phyloP scores from a whole-genome alignment of 2,329 filamentous ascomycete genomes.

The Verticillium albo-atrum region DNA sequence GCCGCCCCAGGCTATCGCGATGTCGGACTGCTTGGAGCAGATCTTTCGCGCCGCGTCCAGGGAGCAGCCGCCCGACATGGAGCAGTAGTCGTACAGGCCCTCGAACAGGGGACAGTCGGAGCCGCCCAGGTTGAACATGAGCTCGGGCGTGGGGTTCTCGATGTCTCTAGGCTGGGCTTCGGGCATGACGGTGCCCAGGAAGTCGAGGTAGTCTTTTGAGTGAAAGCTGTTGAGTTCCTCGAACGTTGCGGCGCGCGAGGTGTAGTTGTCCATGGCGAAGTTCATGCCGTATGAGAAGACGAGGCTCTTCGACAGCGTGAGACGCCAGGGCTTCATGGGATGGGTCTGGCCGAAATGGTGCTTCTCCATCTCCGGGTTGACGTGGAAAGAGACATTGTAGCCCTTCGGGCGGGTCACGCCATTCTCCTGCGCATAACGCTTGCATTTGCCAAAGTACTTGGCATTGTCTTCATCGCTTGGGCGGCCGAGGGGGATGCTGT shows the following conservation, averaged over 20 bases:
- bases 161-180: conserved; percentile 60
- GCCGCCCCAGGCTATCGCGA: conserved; percentile 96
- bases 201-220: conserved; percentile 84
- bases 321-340: conserved; percentile 98
- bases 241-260: conserved; percentile 76
- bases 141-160: conserved; percentile 57
- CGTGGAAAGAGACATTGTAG: conserved; percentile 91
- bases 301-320: conserved; percentile 91
- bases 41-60: conserved; percentile 89
- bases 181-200: conserved; percentile 69
- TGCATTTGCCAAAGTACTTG: conserved; percentile 53
- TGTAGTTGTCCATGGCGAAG: conserved; percentile 92
- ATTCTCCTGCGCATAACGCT: conserved; percentile 52
- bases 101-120: conserved; percentile 97
- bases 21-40: conserved; percentile 80
- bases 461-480: conserved; percentile 51
- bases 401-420: conserved; percentile 77
- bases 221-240: conserved; percentile 89
- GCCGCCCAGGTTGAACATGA: conserved; percentile 79
- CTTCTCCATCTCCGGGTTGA: conserved; percentile 89
- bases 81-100: conserved; percentile 91
- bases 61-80: conserved; percentile 85
- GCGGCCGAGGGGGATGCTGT: conserved; percentile 42
- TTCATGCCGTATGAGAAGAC: conserved; percentile 95
- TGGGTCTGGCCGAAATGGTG: conserved; percentile 97